These are phyloP conservation scores for Mrakia gelida DNA, from an alignment of 768 basidiomycete species.

Conservation along the genomic window DNA sequence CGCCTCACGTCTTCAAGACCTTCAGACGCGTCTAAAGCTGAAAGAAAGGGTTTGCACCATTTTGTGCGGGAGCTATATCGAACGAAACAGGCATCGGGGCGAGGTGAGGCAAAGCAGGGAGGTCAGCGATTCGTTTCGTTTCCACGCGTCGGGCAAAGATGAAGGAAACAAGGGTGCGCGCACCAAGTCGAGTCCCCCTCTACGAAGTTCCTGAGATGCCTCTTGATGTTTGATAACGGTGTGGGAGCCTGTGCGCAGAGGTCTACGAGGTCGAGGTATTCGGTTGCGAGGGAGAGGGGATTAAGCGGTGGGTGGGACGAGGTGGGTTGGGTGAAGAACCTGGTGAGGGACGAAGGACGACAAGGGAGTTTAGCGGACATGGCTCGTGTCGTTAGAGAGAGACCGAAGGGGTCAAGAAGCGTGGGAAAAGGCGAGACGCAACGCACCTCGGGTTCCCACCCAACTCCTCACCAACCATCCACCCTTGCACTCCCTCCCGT, in stretches of 20 bases:
- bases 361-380: too few relatives aligned
- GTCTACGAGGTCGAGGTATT: slow-evolving; percentile 56
- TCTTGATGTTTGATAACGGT: neutral
- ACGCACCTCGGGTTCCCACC: slow-evolving; percentile 68
- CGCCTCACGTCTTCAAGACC: neutral
- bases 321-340: slow-evolving; percentile 53
- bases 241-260: slow-evolving; percentile 1
- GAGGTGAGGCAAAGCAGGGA: neutral
- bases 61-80: slow-evolving; percentile 1
- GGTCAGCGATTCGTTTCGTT: too few relatives aligned
- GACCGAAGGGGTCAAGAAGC: too few relatives aligned
- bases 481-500: slow-evolving; percentile 62
- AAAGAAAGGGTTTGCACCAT: slow-evolving; percentile 15
- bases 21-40: neutral
- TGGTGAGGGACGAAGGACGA: slow-evolving; percentile 38
- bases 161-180: neutral
- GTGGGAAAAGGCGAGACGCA: too few relatives aligned
- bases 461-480: slow-evolving; percentile 78
- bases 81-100: neutral
- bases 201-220: slow-evolving; percentile 24
- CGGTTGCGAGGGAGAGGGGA: slow-evolving; percentile 62
- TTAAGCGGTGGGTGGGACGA: slow-evolving; percentile 45
- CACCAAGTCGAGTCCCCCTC: slow-evolving; percentile 4
- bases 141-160: too few relatives aligned
- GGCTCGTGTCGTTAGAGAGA: too few relatives aligned